phyloP scores from a whole-genome alignment of 768 basidiomycete genomes.

The Phallus indusiatus region DNA sequence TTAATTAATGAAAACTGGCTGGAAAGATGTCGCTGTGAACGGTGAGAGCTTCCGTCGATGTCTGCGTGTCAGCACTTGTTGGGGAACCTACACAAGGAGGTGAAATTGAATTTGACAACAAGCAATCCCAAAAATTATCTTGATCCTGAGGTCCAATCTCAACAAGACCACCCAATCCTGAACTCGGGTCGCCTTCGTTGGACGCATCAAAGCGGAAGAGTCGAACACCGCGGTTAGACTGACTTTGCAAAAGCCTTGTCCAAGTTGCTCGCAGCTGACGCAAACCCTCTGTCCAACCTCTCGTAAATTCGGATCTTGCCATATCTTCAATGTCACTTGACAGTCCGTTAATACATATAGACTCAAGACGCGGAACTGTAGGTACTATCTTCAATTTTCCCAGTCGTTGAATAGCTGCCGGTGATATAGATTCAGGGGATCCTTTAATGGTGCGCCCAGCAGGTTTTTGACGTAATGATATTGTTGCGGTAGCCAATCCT shows the following conservation, averaged over 20 bases:
- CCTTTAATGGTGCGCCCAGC: conserved; percentile 14
- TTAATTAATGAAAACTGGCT: neutral
- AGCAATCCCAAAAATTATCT: conserved; percentile 19
- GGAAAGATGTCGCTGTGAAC: neutral
- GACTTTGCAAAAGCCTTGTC: conserved; percentile 33
- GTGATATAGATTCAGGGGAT: conserved; percentile 8
- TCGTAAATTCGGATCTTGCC: conserved; percentile 44
- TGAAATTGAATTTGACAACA: neutral
- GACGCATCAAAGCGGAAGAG: conserved; percentile 32
- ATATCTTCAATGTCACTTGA: conserved; percentile 25
- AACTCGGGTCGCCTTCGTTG: conserved; percentile 21
- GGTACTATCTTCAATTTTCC: conserved; percentile 51
- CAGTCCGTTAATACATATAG: conserved; percentile 35
- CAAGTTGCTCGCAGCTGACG: conserved; percentile 41
- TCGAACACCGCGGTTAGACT: conserved; percentile 29
- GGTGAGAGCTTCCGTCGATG: neutral
- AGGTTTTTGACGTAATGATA: conserved; percentile 40
- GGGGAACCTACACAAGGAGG: neutral
- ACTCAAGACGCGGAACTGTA: conserved; percentile 35
- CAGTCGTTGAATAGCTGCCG: conserved; percentile 1
- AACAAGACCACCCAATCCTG: conserved; percentile 22
- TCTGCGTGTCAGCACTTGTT: neutral
- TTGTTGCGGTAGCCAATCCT: conserved; percentile 56
- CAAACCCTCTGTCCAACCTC: conserved; percentile 57
- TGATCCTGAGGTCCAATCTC: conserved; percentile 18